Evolutionary conservation across 1,284 basidiomycete genomes (phyloP), one percentile per base, ranked within the genome.

Genomic region (Rhodotorula sp.): DNA sequence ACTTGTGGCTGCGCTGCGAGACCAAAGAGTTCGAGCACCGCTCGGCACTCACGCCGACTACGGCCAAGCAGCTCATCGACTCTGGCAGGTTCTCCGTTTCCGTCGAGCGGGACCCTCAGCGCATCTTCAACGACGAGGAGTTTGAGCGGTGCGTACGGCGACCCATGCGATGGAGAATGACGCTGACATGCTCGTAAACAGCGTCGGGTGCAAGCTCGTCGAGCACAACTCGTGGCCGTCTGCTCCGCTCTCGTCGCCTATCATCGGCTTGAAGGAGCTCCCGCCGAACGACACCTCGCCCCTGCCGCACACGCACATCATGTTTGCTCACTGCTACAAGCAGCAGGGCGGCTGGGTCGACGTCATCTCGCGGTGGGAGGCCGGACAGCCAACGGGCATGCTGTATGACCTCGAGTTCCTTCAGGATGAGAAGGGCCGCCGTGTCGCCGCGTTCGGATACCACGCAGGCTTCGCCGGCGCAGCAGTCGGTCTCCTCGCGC

Each of bases 321-420:
- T 98, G 80, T 99, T 99, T 77, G 95, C 94, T 4, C 96, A 99
- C 82, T 98, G 95, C 83, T 99, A 93, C 86, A 99, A 99, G 84
- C 84, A 88, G 61, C 96, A 99, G 81, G 92, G 85, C 2, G 96
- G 96, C 51, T 99, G 96, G 95, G 85, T 88, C 24, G 84, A 88
- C 60, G 88, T 99, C 36, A 87, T 99, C 53, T 84, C 87, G 39
- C 90, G 96, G 54, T 99, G 99, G 85, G 84, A 88, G 80, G 85
- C 86, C 68, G 96, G 95, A 34, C 67, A 70, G 32, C 74, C 74
- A 10, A 85, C 87, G 47, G 95, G 95, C 32, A 90, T 88, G 48
- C 84, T 99, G 56, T 98, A 99, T 83, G 96, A 99, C 81, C 85
- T 99, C 71, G 96, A 99, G 83, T 99, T 99, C 83, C 84, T 99